These are phyloP conservation scores for Purshia tridentata DNA, from an alignment of 306 rosid species.

Conservation along the genomic window DNA sequence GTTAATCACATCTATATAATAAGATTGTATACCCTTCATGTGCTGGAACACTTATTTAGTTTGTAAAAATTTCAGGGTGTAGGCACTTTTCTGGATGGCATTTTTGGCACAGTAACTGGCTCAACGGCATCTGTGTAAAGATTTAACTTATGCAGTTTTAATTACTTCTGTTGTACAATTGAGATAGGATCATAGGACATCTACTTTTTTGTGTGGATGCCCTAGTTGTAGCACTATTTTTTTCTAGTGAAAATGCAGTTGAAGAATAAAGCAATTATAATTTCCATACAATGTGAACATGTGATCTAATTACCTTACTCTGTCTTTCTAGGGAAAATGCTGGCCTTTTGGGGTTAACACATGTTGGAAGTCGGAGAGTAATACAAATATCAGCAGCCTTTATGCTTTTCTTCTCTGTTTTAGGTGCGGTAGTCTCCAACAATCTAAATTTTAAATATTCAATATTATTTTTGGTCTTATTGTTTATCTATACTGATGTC, in stretches of 20 bases:
- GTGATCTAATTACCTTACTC: constrained; percentile 21
- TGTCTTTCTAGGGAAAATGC: constrained; percentile 72
- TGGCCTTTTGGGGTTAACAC: constrained; percentile 85
- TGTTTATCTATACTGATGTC: constrained; percentile 2
- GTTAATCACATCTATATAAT: neutral
- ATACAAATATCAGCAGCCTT: constrained; percentile 72
- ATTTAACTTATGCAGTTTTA: neutral
- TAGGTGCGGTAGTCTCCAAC: constrained; percentile 44
- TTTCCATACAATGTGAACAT: neutral
- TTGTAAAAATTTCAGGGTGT: constrained; percentile 59
- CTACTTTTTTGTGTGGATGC: neutral
- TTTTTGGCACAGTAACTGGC: constrained; percentile 73
- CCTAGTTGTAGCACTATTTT: neutral
- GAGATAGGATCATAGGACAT: no score
- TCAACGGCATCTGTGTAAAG: constrained; percentile 82
- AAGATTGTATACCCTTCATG: neutral
- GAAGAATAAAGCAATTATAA: neutral
- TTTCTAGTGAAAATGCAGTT: neutral
- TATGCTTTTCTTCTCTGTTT: constrained; percentile 83
- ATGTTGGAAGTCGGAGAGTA: constrained; percentile 81
- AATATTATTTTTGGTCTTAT: neutral
- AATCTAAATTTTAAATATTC: neutral
- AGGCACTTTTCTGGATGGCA: constrained; percentile 65
- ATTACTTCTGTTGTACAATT: constrained; percentile 5
- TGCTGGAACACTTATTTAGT: constrained; percentile 12